A percentile compares a stretch with the other conserved stretches of the same genome.
These are phyloP conservation scores for Globisporangium viniferum DNA, from an alignment of 352 stramenopile genomes.

Conservation along the genomic window DNA sequence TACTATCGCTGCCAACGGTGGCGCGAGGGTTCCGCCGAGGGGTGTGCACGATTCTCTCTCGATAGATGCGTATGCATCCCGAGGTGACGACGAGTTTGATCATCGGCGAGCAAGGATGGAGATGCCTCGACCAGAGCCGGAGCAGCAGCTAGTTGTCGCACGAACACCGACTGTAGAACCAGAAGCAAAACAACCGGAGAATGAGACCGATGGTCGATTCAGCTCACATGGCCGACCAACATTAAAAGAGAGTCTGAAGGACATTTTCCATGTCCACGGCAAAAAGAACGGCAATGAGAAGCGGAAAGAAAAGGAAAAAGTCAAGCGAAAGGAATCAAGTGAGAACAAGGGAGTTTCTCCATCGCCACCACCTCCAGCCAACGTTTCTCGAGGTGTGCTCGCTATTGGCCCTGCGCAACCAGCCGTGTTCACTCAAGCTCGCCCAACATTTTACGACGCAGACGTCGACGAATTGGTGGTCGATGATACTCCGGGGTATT, in stretches of 20 bases:
- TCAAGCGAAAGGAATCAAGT: constrained; percentile 16
- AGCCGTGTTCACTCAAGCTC: not conserved
- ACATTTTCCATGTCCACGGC: constrained; percentile 27
- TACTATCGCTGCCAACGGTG: not conserved
- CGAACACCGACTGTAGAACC: not conserved
- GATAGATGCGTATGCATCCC: constrained; percentile 12
- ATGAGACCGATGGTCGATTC: not conserved
- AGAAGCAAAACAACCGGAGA: not conserved
- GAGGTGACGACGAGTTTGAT: not conserved
- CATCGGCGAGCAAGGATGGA: constrained; percentile 4
- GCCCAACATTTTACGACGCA: constrained; percentile 40
- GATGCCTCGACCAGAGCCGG: constrained; percentile 11
- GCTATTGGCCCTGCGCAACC: constrained; percentile 2
- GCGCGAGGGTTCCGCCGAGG: not conserved
- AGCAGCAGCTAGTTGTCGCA: not conserved
- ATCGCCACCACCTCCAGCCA: not conserved
- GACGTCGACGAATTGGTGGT: constrained; percentile 53
- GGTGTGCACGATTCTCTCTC: constrained; percentile 3
- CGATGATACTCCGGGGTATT: constrained; percentile 59
- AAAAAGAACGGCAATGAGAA: constrained; percentile 4
- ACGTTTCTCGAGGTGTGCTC: not conserved
- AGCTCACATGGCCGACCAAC: constrained; percentile 15
- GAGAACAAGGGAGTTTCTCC: not conserved
- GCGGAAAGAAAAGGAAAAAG: constrained; percentile 16
- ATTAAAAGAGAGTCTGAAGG: constrained; percentile 35